Conservation (phyloP, 2,329 filamentous ascomycete genomes). For the Escovopsis sp. region DNA sequence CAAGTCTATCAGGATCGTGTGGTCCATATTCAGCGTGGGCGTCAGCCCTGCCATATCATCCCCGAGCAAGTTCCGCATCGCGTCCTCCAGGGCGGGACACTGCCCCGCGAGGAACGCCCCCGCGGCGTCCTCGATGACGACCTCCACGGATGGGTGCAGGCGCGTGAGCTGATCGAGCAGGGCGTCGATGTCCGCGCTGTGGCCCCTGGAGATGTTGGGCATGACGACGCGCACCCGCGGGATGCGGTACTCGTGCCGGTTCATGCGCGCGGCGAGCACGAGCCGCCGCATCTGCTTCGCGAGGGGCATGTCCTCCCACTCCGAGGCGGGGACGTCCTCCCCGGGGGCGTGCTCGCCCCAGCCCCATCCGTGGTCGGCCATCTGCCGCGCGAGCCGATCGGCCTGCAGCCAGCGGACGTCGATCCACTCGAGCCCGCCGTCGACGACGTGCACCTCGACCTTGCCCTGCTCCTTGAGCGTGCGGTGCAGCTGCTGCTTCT, state of each 20-base stretch:
- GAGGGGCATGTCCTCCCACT: slow-evolving; percentile 20
- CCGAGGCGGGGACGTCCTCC: slow-evolving; percentile 16
- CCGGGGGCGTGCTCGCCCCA: slow-evolving; percentile 22
- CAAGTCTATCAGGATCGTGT: slow-evolving; percentile 25
- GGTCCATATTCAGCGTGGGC: slow-evolving; percentile 23
- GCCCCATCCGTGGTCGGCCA: slow-evolving; percentile 26
- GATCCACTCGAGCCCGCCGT: slow-evolving; percentile 20
- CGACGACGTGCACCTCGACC: slow-evolving; percentile 21
- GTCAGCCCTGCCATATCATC: slow-evolving; percentile 19
- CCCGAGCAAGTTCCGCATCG: slow-evolving; percentile 16
- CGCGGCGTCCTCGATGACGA: slow-evolving; percentile 17
- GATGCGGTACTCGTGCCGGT: slow-evolving; percentile 21
- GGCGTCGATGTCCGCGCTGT: slow-evolving; percentile 15
- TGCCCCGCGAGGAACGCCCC: slow-evolving; percentile 12
- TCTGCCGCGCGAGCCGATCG: slow-evolving; percentile 21
- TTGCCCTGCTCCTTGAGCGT: slow-evolving; percentile 18
- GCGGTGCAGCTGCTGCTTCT: slow-evolving; percentile 16
- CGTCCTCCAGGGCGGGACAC: slow-evolving; percentile 11
- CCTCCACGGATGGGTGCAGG: slow-evolving; percentile 16
- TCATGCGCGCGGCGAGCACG: slow-evolving; percentile 20
- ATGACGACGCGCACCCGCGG: slow-evolving; percentile 22
- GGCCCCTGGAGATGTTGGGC: slow-evolving; percentile 15
- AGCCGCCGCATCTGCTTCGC: slow-evolving; percentile 18
- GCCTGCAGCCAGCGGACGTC: slow-evolving; percentile 15
- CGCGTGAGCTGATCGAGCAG: slow-evolving; percentile 17